A percentile compares a stretch with the other conserved stretches of the same genome.
These are phyloP conservation scores for Acmispon strigosus DNA, from an alignment of 306 rosid species.

Conservation along the genomic window DNA sequence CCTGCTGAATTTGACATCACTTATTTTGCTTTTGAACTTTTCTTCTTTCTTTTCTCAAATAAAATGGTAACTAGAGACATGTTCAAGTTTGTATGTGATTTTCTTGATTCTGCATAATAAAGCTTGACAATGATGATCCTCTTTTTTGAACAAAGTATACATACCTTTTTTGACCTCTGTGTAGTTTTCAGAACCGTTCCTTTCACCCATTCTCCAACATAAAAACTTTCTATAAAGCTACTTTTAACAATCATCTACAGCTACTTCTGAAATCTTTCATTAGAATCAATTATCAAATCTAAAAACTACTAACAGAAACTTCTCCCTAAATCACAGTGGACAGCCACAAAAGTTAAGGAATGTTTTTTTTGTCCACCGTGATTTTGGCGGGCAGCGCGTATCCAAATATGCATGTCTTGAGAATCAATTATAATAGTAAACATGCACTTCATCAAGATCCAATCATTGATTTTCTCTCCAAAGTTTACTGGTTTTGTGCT, in stretches of 20 bases:
- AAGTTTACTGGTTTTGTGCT: not conserved
- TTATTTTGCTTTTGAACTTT: too few relatives aligned
- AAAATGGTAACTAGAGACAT: not conserved
- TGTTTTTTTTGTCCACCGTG: too few relatives aligned
- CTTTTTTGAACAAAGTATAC: not conserved
- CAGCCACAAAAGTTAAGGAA: too few relatives aligned
- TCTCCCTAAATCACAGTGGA: not conserved
- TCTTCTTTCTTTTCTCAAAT: not conserved
- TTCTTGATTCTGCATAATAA: constrained; percentile 20
- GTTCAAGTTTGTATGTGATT: not conserved
- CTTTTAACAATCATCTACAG: constrained; percentile 18
- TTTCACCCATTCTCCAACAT: constrained; percentile 26
- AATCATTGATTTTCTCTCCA: too few relatives aligned
- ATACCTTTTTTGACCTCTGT: constrained; percentile 32
- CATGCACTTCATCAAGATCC: too few relatives aligned
- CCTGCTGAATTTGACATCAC: not conserved
- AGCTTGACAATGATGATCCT: constrained; percentile 28
- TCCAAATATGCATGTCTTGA: not conserved
- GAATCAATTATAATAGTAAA: too few relatives aligned
- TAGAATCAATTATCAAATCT: too few relatives aligned
- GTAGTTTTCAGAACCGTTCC: constrained; percentile 29
- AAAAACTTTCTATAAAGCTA: constrained; percentile 32
- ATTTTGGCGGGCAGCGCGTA: too few relatives aligned
- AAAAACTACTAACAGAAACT: not conserved
- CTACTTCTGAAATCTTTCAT: not conserved